These are phyloP conservation scores for Colletotrichum sp. DNA, from an alignment of 2,329 filamentous ascomycete genomes.

Conservation along the genomic window DNA sequence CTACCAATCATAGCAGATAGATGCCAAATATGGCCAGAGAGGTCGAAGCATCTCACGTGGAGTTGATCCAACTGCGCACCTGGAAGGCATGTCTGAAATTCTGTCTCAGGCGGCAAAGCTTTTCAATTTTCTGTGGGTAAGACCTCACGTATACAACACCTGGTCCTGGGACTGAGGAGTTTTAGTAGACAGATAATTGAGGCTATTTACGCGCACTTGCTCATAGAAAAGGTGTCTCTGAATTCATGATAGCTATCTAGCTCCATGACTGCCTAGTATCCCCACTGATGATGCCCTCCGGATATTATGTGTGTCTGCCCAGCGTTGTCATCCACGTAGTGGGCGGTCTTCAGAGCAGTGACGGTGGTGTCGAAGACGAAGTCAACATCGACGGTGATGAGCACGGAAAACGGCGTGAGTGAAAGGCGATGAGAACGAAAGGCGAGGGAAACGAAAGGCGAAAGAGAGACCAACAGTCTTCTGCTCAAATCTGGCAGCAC, in stretches of 20 bases:
- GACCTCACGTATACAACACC: fast-evolving
- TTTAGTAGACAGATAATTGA: fast-evolving
- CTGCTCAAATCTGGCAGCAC: not conserved
- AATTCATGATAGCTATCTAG: not conserved
- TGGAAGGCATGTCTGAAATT: not conserved
- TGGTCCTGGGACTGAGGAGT: not conserved
- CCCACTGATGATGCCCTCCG: not conserved
- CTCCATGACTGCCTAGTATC: not conserved
- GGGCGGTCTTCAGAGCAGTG: not conserved
- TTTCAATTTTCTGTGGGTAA: fast-evolving
- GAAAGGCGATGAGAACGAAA: too few species aligned
- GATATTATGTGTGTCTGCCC: not conserved
- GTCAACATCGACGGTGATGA: not conserved
- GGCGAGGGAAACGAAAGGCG: not conserved
- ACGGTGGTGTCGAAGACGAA: fast-evolving
- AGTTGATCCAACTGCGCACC: not conserved
- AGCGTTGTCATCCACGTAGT: fast-evolving
- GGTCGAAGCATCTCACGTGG: not conserved
- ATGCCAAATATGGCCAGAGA: not conserved
- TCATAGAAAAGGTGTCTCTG: fast-evolving
- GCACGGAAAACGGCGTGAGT: not conserved
- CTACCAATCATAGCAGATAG: not conserved
- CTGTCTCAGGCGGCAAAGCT: not conserved
- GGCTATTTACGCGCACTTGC: not conserved
- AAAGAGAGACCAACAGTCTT: not conserved